Conservation (phyloP, 306 rosid genomes). For the Echinosophora koreensis region DNA sequence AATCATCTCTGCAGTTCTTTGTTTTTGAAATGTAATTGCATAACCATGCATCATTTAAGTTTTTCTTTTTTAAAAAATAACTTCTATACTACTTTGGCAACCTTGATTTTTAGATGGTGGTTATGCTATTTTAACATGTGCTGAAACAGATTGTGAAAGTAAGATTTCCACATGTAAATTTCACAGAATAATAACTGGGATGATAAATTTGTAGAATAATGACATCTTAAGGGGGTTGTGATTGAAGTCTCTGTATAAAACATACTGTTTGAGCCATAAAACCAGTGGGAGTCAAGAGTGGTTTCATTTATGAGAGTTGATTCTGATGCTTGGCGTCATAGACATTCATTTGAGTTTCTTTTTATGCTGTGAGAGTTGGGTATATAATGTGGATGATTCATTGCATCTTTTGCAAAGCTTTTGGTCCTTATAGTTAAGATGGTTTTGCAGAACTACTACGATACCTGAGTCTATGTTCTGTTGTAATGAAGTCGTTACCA, state of each 20-base stretch:
- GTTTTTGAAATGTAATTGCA: conserved; percentile 6
- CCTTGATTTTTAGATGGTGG: conserved; percentile 17
- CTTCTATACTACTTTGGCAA: not conserved
- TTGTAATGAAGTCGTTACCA: conserved; percentile 24
- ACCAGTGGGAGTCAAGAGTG: not conserved
- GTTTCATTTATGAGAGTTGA: conserved; percentile 24
- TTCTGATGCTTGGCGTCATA: conserved; percentile 16
- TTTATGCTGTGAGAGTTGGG: conserved; percentile 35
- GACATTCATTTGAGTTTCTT: not conserved
- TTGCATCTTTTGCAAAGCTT: conserved; percentile 8
- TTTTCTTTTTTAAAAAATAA: not conserved
- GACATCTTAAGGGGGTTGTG: not conserved
- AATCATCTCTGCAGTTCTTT: conserved; percentile 20
- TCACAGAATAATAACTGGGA: conserved; percentile 5
- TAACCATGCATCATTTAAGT: not conserved
- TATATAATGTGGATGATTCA: conserved; percentile 14
- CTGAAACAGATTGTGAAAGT: conserved; percentile 4
- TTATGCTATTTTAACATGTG: conserved; percentile 27
- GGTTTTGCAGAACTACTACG: not conserved
- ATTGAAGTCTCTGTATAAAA: not conserved
- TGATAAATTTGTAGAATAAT: conserved; percentile 6
- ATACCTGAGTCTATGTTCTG: conserved; percentile 5
- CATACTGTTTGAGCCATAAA: conserved; percentile 10
- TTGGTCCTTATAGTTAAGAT: not conserved
- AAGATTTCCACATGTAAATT: conserved; percentile 1